phyloP scores from a whole-genome alignment of 2,329 filamentous ascomycete species.

The Leptographium flavum region DNA sequence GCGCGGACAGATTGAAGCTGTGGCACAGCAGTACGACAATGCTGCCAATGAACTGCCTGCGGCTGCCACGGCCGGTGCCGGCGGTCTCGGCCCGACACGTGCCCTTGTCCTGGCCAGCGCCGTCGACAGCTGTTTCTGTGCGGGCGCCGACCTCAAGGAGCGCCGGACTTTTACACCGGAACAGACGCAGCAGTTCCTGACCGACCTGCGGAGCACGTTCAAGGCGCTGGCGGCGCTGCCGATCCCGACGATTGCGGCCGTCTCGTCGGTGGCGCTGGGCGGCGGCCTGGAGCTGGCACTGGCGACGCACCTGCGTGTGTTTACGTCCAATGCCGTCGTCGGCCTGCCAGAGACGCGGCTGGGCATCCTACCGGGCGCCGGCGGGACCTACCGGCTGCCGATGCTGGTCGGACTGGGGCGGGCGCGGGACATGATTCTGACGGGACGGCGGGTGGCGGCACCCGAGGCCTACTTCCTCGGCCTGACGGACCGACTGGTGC shows the following conservation, averaged over 20 bases:
- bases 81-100: constrained; percentile 41
- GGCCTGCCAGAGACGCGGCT: constrained; percentile 84
- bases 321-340: constrained; percentile 63
- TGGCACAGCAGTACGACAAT: constrained; percentile 48
- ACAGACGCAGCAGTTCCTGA: constrained; percentile 43
- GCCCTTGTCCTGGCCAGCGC: constrained; percentile 75
- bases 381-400: constrained; percentile 80
- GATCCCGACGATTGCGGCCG: constrained; percentile 79
- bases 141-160: constrained; percentile 90
- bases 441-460: constrained; percentile 69
- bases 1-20: constrained; percentile 54
- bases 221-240: constrained; percentile 58
- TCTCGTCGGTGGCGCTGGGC: constrained; percentile 76
- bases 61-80: constrained; percentile 21
- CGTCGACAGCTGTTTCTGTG: constrained; percentile 79
- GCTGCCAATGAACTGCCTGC: constrained; percentile 36
- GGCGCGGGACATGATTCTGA: constrained; percentile 83
- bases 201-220: constrained; percentile 63
- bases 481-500: constrained; percentile 77
- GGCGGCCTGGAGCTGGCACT: constrained; percentile 90
- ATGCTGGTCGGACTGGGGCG: constrained; percentile 63
- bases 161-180: constrained; percentile 53
- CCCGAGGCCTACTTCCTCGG: constrained; percentile 86
- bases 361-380: constrained; percentile 88
- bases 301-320: constrained; percentile 76